These are phyloP conservation scores for Dioscorea dumetorum DNA, from an alignment of 106 monocot genomes.

Conservation along the genomic window DNA sequence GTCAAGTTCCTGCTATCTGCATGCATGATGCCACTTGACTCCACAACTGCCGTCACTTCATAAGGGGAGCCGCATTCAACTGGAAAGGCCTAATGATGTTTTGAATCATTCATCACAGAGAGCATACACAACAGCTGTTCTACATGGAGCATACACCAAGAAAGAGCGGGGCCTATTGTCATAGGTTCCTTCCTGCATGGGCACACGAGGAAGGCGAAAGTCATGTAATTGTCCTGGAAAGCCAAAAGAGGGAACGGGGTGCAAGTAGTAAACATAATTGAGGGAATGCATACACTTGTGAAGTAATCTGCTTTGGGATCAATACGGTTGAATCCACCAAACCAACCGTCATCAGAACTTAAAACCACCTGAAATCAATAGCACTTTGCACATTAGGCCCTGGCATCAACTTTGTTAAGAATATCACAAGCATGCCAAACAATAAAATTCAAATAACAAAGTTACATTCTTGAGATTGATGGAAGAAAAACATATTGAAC, in stretches of 20 bases:
- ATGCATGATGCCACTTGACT: too few relatives aligned
- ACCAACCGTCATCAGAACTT: constrained; percentile 76
- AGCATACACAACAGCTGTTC: constrained; percentile 81
- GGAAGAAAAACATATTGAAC: neutral
- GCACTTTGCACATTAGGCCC: neutral
- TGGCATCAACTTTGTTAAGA: neutral
- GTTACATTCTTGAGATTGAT: neutral
- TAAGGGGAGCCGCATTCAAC: too few relatives aligned
- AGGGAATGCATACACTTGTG: constrained; percentile 42
- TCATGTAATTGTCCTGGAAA: neutral
- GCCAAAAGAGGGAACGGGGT: neutral
- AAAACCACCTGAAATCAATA: constrained; percentile 50
- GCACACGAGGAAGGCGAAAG: neutral
- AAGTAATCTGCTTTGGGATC: constrained; percentile 77
- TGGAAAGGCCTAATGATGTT: too few relatives aligned
- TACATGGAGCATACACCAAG: constrained; percentile 78
- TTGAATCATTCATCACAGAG: constrained; percentile 38
- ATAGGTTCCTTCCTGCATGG: constrained; percentile 54
- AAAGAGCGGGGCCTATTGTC: constrained; percentile 74
- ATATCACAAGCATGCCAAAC: neutral
- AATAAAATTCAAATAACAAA: neutral
- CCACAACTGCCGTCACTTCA: too few relatives aligned
- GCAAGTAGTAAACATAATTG: neutral
- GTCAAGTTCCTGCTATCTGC: too few relatives aligned
- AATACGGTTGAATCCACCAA: constrained; percentile 81